Evolutionary conservation across 768 basidiomycete genomes (phyloP).

Genomic region (Suillus subalutaceus): DNA sequence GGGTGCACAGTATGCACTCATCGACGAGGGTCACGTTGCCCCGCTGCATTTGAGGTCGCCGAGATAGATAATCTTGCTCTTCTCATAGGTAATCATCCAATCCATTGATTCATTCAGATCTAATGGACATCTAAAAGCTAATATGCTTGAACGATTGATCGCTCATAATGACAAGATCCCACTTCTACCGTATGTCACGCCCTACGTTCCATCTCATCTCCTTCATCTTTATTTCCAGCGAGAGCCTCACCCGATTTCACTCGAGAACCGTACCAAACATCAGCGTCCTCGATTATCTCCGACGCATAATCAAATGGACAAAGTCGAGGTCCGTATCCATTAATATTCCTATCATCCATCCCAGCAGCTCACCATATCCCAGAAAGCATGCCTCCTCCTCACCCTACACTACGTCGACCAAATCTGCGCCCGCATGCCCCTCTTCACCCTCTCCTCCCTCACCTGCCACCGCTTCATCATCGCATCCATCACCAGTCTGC

Average conservation of each 20-base stretch:
- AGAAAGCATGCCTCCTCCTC: slow-evolving; percentile 82
- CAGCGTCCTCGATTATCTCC: slow-evolving; percentile 88
- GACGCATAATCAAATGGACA: slow-evolving; percentile 92
- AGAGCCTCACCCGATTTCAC: slow-evolving; percentile 94
- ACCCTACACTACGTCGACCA: slow-evolving; percentile 91
- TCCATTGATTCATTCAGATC: slow-evolving; percentile 20
- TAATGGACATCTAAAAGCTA: slow-evolving; percentile 54
- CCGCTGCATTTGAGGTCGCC: slow-evolving; percentile 82
- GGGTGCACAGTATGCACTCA: slow-evolving; percentile 75
- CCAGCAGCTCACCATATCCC: slow-evolving; percentile 9
- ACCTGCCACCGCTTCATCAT: slow-evolving; percentile 99
- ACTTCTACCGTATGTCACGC: slow-evolving; percentile 69
- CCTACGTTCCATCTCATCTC: slow-evolving; percentile 17
- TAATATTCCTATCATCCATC: background rate
- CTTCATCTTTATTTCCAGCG: slow-evolving; percentile 46
- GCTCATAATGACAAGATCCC: slow-evolving; percentile 96
- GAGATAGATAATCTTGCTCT: slow-evolving; percentile 81
- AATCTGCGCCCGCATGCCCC: slow-evolving; percentile 83
- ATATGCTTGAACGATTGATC: slow-evolving; percentile 96
- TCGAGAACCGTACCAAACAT: slow-evolving; percentile 90
- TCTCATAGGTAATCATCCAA: slow-evolving; percentile 71
- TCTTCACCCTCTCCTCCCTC: slow-evolving; percentile 92
- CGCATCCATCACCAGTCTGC: slow-evolving; percentile 86
- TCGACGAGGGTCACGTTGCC: slow-evolving; percentile 77
- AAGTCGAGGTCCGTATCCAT: slow-evolving; percentile 76